Percentiles rank a stretch among this genome's conserved stretches.
phyloP scores from a whole-genome alignment of 2,329 filamentous ascomycete species.

The Septoria linicola region DNA sequence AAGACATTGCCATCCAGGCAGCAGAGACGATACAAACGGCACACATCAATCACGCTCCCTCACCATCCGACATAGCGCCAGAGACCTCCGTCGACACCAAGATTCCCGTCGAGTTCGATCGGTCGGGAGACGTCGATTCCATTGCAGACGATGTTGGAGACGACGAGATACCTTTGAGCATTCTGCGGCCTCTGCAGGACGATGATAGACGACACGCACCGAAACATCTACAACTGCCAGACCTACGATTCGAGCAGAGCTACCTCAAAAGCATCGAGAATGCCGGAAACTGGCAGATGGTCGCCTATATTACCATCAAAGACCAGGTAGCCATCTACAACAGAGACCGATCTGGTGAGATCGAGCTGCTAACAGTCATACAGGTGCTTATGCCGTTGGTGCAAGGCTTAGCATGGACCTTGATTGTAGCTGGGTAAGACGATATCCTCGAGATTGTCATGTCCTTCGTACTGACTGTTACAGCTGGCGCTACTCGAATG shows the following conservation, averaged over 20 bases:
- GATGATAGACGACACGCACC: constrained; percentile 60
- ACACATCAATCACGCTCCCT: constrained; percentile 71
- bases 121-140: constrained; percentile 40
- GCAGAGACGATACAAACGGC: constrained; percentile 79
- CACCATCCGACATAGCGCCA: constrained; percentile 74
- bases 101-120: constrained; percentile 55
- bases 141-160: constrained; percentile 55
- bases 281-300: constrained; percentile 74
- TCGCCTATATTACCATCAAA: constrained; percentile 78
- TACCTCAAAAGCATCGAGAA: constrained; percentile 85
- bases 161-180: constrained; percentile 68
- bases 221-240: constrained; percentile 56
- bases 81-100: constrained; percentile 70
- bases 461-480: background rate
- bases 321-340: constrained; percentile 67
- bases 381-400: constrained; percentile 81
- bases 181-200: constrained; percentile 57
- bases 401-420: constrained; percentile 86
- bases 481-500: constrained; percentile 87
- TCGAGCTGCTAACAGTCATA: constrained; percentile 4
- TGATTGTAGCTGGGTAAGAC: constrained; percentile 63
- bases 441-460: background rate
- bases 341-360: background rate
- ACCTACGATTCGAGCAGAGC: constrained; percentile 96
- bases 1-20: constrained; percentile 52